Evolutionary conservation across 768 basidiomycete species (phyloP).

Genomic region (Neoboletus magnificus): DNA sequence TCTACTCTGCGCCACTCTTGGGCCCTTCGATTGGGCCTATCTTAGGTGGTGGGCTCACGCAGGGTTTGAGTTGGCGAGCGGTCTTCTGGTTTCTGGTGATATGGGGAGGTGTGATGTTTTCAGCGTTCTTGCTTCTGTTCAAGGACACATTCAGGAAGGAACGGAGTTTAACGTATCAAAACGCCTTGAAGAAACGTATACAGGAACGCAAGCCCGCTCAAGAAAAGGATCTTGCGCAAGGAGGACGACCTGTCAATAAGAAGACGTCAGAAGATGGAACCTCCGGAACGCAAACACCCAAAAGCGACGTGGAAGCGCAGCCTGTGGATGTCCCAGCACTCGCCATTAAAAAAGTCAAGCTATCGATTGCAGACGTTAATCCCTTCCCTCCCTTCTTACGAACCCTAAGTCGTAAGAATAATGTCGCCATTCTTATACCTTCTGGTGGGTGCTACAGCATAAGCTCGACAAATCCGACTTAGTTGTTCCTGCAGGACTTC

Average conservation of each 20-base stretch:
- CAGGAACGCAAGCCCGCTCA: constrained; percentile 18
- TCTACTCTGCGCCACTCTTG: constrained; percentile 75
- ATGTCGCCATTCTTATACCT: constrained; percentile 52
- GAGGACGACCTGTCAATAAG: constrained; percentile 10
- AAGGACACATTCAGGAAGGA: constrained; percentile 83
- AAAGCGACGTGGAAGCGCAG: constrained; percentile 26
- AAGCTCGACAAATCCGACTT: not conserved
- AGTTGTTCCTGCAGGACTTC: constrained; percentile 43
- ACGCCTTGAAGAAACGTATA: constrained; percentile 47
- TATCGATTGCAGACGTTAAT: constrained; percentile 69
- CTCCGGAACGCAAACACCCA: not conserved
- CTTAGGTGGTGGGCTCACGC: constrained; percentile 66
- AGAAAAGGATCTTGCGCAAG: constrained; percentile 10
- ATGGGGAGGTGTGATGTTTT: constrained; percentile 51
- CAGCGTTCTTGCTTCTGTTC: constrained; percentile 67
- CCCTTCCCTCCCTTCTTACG: constrained; percentile 60
- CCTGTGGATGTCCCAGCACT: constrained; percentile 6
- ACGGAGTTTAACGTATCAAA: constrained; percentile 78
- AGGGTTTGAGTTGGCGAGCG: constrained; percentile 72
- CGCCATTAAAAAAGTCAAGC: constrained; percentile 39
- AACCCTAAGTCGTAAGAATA: constrained; percentile 64
- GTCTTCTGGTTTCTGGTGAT: constrained; percentile 83
- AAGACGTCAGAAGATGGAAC: not conserved
- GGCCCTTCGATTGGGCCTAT: constrained; percentile 70
- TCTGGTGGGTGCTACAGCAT: constrained; percentile 24